A percentile compares a stretch with the other conserved stretches of the same genome.
phyloP scores from a whole-genome alignment of 129 eudicot species.

The Flaveria robusta region DNA sequence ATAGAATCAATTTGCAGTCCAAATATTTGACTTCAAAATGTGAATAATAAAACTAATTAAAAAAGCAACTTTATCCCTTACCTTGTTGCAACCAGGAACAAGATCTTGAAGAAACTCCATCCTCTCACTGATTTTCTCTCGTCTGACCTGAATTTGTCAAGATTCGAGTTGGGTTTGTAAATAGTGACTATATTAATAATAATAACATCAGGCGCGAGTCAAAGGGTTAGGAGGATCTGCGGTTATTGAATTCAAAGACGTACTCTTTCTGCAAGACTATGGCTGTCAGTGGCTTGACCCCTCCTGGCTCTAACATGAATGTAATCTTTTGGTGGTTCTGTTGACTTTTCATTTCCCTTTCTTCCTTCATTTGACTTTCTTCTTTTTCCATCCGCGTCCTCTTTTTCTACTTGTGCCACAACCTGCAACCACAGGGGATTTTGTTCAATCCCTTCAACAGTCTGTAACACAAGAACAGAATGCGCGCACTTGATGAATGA shows the following conservation, averaged over 20 bases:
- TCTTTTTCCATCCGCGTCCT: conserved; percentile 66
- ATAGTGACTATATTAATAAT: background rate
- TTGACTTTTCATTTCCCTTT: conserved; percentile 23
- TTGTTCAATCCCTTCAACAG: no score
- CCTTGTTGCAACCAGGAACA: conserved; percentile 97
- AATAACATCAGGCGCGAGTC: background rate
- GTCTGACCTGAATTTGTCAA: conserved; percentile 52
- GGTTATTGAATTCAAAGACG: background rate
- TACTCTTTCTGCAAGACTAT: conserved; percentile 97
- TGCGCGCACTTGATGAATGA: background rate
- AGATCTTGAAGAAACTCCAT: conserved; percentile 91
- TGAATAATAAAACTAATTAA: background rate
- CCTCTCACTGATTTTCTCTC: conserved; percentile 94
- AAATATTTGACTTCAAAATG: background rate
- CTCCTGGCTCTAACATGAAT: conserved; percentile 97
- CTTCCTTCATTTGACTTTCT: conserved; percentile 47
- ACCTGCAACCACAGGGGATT: conserved; percentile 39
- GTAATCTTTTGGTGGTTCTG: conserved; percentile 87
- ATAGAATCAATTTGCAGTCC: conserved; percentile 21
- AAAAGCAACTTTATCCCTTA: conserved; percentile 22
- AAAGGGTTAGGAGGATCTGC: no score
- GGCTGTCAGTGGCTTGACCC: conserved; percentile 95
- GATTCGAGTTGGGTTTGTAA: conserved; percentile 24
- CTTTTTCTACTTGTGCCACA: conserved; percentile 52
- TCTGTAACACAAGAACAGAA: conserved; percentile 18